Evolutionary conservation across 768 basidiomycete genomes (phyloP), one percentile per base, ranked within the genome.

Genomic region (Suillus weaverae): DNA sequence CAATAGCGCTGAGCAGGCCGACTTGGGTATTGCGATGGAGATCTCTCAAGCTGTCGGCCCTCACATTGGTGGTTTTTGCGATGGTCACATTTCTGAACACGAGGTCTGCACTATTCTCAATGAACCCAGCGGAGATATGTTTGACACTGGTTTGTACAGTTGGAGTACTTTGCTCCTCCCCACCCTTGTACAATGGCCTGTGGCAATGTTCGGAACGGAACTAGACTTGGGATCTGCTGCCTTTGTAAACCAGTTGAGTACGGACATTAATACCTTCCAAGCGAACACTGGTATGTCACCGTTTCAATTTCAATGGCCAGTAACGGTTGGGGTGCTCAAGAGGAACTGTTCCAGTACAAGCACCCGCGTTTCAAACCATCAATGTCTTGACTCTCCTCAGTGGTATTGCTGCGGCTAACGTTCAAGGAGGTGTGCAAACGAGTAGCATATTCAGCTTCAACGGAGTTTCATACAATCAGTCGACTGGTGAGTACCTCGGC

Each of bases 131-230:
- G 10, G 22, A 57, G 22, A 22, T 26, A 38, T 39, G 18, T 33
- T 30, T 39, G 38, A 59, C 22, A 18, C 18, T 7, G 9, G 18
- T 59, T 18, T 26, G 2, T 59, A 39, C 56, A 59, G 56, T 59
- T 59, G 56, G 56, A 59, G 56, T 38, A 59, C 56, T 30, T 59
- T 59, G 5, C 38, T 39, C 38, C 38, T 59, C 5, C 56, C 56
- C 26, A 59, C 38, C 18, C 26, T 13, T 39, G 38, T 59, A 18
- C 26, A 39, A 39, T 59, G 38, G 56, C 38, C 56, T 30, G 38
- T 59, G 3, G 0, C 5, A 11, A 20, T 14, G 26, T 30, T 6
- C 18, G 56, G 56, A 59, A 59, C 38, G 9, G 56, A 59, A 59
- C 26, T 59, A 11, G 26, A 59, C 26, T 20, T 59, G 5, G 56